Conservation (phyloP, 345 rosid genomes). For the Rhizophora mangle region DNA sequence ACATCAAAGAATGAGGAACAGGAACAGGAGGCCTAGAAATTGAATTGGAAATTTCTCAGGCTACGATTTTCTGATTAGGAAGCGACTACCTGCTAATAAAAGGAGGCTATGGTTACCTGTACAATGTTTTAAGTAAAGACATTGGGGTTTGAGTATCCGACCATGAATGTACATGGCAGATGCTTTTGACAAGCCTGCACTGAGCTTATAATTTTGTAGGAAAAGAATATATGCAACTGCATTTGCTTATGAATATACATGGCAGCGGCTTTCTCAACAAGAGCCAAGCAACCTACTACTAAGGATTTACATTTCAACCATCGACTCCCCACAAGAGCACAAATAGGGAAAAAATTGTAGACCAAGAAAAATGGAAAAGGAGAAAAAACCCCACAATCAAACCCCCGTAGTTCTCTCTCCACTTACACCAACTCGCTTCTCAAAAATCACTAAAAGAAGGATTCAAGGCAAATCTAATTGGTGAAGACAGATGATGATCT, state of each 20-base stretch:
- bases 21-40: neutral
- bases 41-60: neutral
- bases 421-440: slow-evolving; percentile 26
- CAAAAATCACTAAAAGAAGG: slow-evolving; percentile 12
- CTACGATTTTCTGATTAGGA: neutral
- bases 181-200: slow-evolving; percentile 19
- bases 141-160: neutral
- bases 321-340: slow-evolving; percentile 36
- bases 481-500: slow-evolving; percentile 19
- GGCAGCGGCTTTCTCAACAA: slow-evolving; percentile 22
- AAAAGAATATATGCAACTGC: slow-evolving; percentile 11
- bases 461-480: slow-evolving; percentile 28
- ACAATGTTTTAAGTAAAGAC: neutral
- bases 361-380: slow-evolving; percentile 15
- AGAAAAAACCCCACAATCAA: slow-evolving; percentile 25
- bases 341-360: slow-evolving; percentile 25
- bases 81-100: no score
- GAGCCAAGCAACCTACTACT: slow-evolving; percentile 42
- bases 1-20: neutral
- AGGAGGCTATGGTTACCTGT: no score
- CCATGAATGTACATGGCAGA: slow-evolving; percentile 14
- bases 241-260: slow-evolving; percentile 31
- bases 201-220: slow-evolving; percentile 8
- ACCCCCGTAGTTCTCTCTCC: slow-evolving; percentile 21
- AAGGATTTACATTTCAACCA: slow-evolving; percentile 58